phyloP scores from a whole-genome alignment of 768 basidiomycete species.

The Amanita subjunquillea region DNA sequence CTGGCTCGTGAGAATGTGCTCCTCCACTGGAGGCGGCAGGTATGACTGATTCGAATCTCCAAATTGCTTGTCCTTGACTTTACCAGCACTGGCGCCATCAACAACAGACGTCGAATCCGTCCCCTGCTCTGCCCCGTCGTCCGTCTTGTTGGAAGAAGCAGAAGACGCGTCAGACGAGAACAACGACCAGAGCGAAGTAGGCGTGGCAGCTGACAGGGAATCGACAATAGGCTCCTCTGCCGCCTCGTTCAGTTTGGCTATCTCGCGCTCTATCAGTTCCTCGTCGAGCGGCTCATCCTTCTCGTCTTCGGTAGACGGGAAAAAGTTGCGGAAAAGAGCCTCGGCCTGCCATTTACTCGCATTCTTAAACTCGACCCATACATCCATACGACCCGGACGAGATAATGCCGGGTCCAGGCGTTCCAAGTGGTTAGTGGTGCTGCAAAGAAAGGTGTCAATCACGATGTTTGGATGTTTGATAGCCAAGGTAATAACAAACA shows the following conservation, averaged over 20 bases:
- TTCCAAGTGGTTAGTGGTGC: slow-evolving; percentile 88
- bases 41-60: slow-evolving; percentile 52
- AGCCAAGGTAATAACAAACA: slow-evolving; percentile 20
- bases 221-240: neutral
- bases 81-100: neutral
- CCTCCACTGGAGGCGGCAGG: slow-evolving; percentile 54
- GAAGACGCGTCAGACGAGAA: slow-evolving; percentile 12
- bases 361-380: slow-evolving; percentile 87
- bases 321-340: slow-evolving; percentile 82
- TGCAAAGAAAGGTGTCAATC: slow-evolving; percentile 15
- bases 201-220: neutral
- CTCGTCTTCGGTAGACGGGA: slow-evolving; percentile 63
- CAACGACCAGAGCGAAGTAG: slow-evolving; percentile 16
- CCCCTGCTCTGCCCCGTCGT: neutral
- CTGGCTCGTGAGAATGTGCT: slow-evolving; percentile 44
- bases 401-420: slow-evolving; percentile 83
- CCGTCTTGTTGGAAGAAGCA: neutral
- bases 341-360: slow-evolving; percentile 82
- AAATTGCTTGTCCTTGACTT: slow-evolving; percentile 27
- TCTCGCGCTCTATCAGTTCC: slow-evolving; percentile 12
- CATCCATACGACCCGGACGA: slow-evolving; percentile 89
- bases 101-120: neutral
- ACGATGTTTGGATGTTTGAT: neutral
- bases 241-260: slow-evolving; percentile 1
- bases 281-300: slow-evolving; percentile 17